Percentiles rank a stretch among this genome's conserved stretches.
These are phyloP conservation scores for Aureobasidium melanogenum DNA, from an alignment of 2,329 filamentous ascomycete genomes.

Conservation along the genomic window DNA sequence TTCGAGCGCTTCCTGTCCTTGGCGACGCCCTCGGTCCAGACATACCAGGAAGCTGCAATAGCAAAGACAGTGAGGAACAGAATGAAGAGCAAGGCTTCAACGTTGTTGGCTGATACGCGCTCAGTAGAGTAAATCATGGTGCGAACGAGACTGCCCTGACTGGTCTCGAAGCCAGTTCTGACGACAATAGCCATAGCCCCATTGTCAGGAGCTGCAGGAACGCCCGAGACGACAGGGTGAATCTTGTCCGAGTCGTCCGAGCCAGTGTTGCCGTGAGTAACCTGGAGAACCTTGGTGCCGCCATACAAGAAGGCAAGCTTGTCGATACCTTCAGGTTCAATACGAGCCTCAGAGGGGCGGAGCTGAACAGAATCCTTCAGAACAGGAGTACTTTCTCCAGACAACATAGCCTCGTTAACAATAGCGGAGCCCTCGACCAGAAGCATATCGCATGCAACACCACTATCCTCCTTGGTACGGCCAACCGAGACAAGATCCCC, in stretches of 20 bases:
- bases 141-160: constrained; percentile 90
- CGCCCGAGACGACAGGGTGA: constrained; percentile 63
- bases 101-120: constrained; percentile 96
- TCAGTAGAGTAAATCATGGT: constrained; percentile 99
- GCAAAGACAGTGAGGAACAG: constrained; percentile 94
- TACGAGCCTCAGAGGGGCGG: constrained; percentile 65
- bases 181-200: constrained; percentile 89
- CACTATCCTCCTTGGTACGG: constrained; percentile 92
- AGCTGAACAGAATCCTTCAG: constrained; percentile 94
- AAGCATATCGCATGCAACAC: constrained; percentile 95
- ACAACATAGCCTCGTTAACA: constrained; percentile 99
- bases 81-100: constrained; percentile 93
- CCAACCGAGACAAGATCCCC: constrained; percentile 89
- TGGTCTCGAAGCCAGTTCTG: constrained; percentile 98
- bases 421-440: constrained; percentile 91
- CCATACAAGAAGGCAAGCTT: constrained; percentile 97
- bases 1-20: constrained; percentile 96
- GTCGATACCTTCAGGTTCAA: constrained; percentile 86
- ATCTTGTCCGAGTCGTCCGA: constrained; percentile 53
- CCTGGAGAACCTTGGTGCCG: constrained; percentile 92
- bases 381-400: constrained; percentile 91
- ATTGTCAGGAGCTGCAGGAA: constrained; percentile 80
- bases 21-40: constrained; percentile 92
- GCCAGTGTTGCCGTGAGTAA: constrained; percentile 76
- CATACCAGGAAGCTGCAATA: constrained; percentile 95